phyloP scores from a whole-genome alignment of 495 filamentous ascomycete species.

The Hyaloscypha variabilis region DNA sequence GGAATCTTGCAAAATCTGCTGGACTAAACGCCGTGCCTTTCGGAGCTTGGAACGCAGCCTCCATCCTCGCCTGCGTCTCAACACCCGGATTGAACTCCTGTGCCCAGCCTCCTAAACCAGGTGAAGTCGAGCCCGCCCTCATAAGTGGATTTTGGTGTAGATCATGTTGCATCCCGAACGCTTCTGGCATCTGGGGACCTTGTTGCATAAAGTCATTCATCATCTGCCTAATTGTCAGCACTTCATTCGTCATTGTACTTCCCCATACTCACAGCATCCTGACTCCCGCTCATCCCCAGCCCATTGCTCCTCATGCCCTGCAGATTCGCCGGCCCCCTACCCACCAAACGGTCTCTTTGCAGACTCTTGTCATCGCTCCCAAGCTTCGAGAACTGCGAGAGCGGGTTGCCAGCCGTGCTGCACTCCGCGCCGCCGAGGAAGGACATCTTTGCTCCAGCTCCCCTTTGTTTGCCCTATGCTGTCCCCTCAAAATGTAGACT shows the following conservation, averaged over 20 bases:
- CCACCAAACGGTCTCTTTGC: slow-evolving; percentile 84
- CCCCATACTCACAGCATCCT: slow-evolving; percentile 57
- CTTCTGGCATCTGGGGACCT: slow-evolving; percentile 54
- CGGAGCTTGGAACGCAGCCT: slow-evolving; percentile 70
- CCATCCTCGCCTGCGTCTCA: slow-evolving; percentile 73
- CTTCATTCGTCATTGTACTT: too few relatives aligned
- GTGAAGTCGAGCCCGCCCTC: slow-evolving; percentile 59
- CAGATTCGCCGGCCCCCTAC: slow-evolving; percentile 60
- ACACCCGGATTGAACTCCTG: slow-evolving; percentile 65
- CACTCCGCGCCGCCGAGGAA: slow-evolving; percentile 96
- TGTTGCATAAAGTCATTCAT: slow-evolving; percentile 92
- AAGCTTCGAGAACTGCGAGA: slow-evolving; percentile 95
- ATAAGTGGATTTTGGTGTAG: slow-evolving; percentile 60
- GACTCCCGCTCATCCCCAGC: slow-evolving; percentile 55
- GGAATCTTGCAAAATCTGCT: slow-evolving; percentile 85
- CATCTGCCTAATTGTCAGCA: slow-evolving; percentile 60
- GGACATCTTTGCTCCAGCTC: slow-evolving; percentile 62
- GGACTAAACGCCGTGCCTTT: slow-evolving; percentile 69
- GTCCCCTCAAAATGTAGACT: neutral
- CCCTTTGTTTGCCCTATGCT: neutral
- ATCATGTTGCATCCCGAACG: slow-evolving; percentile 56
- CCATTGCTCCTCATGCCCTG: slow-evolving; percentile 64
- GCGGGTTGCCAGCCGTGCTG: slow-evolving; percentile 93
- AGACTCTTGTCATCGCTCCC: slow-evolving; percentile 92
- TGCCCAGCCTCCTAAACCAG: slow-evolving; percentile 66